A percentile compares a stretch with the other conserved stretches of the same genome.
phyloP scores from a whole-genome alignment of 306 rosid genomes.

The Lathyrus oleraceus region DNA sequence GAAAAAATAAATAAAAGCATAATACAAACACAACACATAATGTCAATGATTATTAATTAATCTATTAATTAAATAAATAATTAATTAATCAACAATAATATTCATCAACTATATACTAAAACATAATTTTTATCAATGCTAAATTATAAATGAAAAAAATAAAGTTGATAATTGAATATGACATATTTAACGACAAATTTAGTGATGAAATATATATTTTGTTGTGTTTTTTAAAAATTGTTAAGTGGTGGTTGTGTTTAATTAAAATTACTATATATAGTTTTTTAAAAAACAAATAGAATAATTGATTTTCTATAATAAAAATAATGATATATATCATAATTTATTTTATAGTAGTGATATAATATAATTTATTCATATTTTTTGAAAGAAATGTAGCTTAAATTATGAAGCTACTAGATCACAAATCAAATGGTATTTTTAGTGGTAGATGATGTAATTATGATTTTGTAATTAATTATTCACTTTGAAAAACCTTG shows the following conservation, averaged over 20 bases:
- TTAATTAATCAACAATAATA: not conserved
- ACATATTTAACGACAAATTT: too few species aligned
- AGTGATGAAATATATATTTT: too few species aligned
- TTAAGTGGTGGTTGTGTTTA: too few species aligned
- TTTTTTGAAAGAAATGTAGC: not conserved
- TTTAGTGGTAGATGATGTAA: constrained; percentile 29
- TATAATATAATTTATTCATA: not conserved
- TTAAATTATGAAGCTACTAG: not conserved
- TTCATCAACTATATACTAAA: constrained; percentile 26
- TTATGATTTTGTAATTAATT: constrained; percentile 36
- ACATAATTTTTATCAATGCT: not conserved
- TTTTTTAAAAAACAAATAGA: too few species aligned
- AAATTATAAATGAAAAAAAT: too few species aligned
- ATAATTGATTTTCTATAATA: too few species aligned
- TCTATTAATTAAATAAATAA: not conserved
- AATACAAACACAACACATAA: constrained; percentile 31
- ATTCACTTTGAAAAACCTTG: constrained; percentile 39
- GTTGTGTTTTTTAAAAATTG: too few species aligned
- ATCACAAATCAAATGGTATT: constrained; percentile 19
- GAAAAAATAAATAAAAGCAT: constrained; percentile 1
- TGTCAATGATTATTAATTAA: constrained; percentile 12
- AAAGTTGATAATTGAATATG: too few species aligned
- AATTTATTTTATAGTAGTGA: not conserved
- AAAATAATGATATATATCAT: too few species aligned
- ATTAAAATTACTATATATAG: too few species aligned